Percentiles rank a stretch among this genome's conserved stretches.
phyloP scores from a whole-genome alignment of 1,284 basidiomycete species.

The Caloboletus firmus region DNA sequence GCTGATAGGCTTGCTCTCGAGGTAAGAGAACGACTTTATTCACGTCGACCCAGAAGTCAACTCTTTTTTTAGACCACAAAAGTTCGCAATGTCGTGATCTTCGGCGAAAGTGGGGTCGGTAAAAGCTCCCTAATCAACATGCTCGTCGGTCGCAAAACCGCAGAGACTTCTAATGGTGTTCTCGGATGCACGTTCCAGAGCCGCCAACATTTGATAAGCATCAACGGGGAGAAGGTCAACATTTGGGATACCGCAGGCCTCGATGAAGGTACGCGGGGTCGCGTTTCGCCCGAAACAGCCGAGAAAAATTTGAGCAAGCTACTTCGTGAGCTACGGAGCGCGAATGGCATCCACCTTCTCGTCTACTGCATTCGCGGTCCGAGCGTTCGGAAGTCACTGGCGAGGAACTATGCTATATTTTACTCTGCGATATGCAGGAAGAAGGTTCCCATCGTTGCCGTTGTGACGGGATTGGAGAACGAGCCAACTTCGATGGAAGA shows the following conservation, averaged over 20 bases:
- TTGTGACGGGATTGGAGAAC: slow-evolving; percentile 37
- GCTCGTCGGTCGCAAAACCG: slow-evolving; percentile 26
- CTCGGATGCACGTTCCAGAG: slow-evolving; percentile 33
- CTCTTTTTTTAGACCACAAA: background rate
- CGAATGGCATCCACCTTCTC: slow-evolving; percentile 34
- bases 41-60: background rate
- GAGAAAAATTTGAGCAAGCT: slow-evolving; percentile 27
- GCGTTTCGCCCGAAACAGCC: slow-evolving; percentile 23
- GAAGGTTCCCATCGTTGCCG: slow-evolving; percentile 32
- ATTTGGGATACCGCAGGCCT: slow-evolving; percentile 35
- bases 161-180: slow-evolving; percentile 29
- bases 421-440: slow-evolving; percentile 32
- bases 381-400: slow-evolving; percentile 24
- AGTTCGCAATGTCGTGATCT: slow-evolving; percentile 28
- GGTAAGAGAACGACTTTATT: slow-evolving; percentile 12
- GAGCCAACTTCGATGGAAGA: slow-evolving; percentile 31
- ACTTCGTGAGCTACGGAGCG: slow-evolving; percentile 27
- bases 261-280: slow-evolving; percentile 30
- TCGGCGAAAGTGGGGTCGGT: slow-evolving; percentile 36
- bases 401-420: slow-evolving; percentile 35
- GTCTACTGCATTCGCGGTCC: slow-evolving; percentile 37
- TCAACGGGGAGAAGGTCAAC: slow-evolving; percentile 23
- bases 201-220: slow-evolving; percentile 13
- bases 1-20: background rate
- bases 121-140: slow-evolving; percentile 36